phyloP scores from a whole-genome alignment of 2,329 filamentous ascomycete genomes.

The Phialocephala sp. region DNA sequence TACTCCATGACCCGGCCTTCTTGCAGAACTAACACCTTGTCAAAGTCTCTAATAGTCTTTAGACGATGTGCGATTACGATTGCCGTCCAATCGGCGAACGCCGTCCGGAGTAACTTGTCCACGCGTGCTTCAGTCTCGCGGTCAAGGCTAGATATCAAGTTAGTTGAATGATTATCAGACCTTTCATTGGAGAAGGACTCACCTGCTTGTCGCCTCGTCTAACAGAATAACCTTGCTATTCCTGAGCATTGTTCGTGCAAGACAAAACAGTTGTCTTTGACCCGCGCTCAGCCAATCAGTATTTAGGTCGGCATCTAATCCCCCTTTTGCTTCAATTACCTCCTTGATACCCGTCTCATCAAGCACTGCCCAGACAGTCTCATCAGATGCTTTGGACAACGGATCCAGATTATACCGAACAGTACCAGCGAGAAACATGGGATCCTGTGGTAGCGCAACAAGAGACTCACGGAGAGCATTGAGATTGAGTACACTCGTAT shows the following conservation, averaged over 20 bases:
- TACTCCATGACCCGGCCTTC: conserved; percentile 8
- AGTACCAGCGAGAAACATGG: conserved; percentile 45
- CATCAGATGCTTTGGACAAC: conserved; percentile 40
- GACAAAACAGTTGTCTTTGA: conserved; percentile 21
- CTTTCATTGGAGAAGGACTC: conserved; percentile 48
- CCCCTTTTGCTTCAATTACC: background rate
- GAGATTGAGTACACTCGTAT: conserved; percentile 47
- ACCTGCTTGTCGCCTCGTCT: conserved; percentile 47
- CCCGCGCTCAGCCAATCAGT: conserved; percentile 8
- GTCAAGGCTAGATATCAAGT: background rate
- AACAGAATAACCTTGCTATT: conserved; percentile 41
- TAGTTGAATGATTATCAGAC: conserved; percentile 37
- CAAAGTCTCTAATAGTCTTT: conserved; percentile 54
- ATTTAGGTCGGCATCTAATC: background rate
- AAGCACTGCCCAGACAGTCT: conserved; percentile 82
- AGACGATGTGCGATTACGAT: conserved; percentile 46
- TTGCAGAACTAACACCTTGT: conserved; percentile 7
- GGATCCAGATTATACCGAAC: conserved; percentile 47
- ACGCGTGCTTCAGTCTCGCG: conserved; percentile 42
- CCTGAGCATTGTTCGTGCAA: conserved; percentile 52
- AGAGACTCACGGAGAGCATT: conserved; percentile 47
- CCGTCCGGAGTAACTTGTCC: conserved; percentile 59
- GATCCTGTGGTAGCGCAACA: conserved; percentile 50
- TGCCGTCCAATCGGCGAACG: conserved; percentile 61
- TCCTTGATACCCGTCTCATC: conserved; percentile 66